A percentile compares a stretch with the other conserved stretches of the same genome.
These are phyloP conservation scores for Emergomyces pasteurianus DNA, from an alignment of 2,329 filamentous ascomycete species.

Conservation along the genomic window DNA sequence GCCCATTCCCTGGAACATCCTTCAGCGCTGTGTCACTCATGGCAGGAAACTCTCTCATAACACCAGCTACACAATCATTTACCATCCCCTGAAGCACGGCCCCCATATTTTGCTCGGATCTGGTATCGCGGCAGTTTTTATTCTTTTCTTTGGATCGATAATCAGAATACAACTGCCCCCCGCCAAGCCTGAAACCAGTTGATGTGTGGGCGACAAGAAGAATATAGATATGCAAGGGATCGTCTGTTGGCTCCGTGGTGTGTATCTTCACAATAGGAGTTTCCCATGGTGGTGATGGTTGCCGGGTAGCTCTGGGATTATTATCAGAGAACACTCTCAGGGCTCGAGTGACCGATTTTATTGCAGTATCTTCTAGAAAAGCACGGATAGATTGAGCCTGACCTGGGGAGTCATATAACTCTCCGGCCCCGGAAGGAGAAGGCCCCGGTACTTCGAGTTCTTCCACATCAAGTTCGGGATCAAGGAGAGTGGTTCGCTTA, in stretches of 20 bases:
- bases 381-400: slow-evolving; percentile 4
- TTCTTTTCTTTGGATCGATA: neutral
- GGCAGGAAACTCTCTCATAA: slow-evolving; percentile 36
- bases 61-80: slow-evolving; percentile 31
- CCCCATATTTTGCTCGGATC: slow-evolving; percentile 13
- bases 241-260: slow-evolving; percentile 32
- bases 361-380: slow-evolving; percentile 4
- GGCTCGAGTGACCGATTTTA: slow-evolving; percentile 1
- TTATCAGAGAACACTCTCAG: neutral
- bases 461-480: neutral
- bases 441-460: neutral
- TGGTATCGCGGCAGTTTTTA: neutral
- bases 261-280: slow-evolving; percentile 17
- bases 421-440: neutral
- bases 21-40: slow-evolving; percentile 4
- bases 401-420: neutral
- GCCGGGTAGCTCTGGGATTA: neutral
- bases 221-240: slow-evolving; percentile 39
- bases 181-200: slow-evolving; percentile 37
- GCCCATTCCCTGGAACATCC: neutral
- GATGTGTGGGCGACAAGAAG: slow-evolving; percentile 43
- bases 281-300: slow-evolving; percentile 1
- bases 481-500: neutral
- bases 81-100: slow-evolving; percentile 26
- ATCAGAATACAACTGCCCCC: slow-evolving; percentile 39